These are phyloP conservation scores for Euphorbia peplus DNA, from an alignment of 345 rosid species.

Conservation along the genomic window DNA sequence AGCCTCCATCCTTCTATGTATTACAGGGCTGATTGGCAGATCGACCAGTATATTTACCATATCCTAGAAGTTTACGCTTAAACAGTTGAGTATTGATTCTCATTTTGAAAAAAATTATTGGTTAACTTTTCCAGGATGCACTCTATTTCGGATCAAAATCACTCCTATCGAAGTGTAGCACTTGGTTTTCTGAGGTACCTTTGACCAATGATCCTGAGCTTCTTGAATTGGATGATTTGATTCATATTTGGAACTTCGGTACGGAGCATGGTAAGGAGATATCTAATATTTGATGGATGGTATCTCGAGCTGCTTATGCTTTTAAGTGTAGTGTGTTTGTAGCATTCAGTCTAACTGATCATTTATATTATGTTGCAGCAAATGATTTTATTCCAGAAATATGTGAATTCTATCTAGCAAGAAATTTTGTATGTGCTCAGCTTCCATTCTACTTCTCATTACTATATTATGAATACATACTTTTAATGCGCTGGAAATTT, in stretches of 20 bases:
- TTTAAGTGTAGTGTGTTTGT: conserved; percentile 15
- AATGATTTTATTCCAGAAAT: conserved; percentile 49
- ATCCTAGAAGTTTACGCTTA: not conserved
- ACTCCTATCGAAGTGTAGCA: conserved; percentile 48
- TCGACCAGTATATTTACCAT: not conserved
- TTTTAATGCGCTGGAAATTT: conserved; percentile 3
- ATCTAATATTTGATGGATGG: conserved; percentile 11
- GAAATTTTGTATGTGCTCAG: conserved; percentile 59
- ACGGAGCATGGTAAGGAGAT: conserved; percentile 50
- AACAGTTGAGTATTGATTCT: not conserved
- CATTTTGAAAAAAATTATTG: not conserved
- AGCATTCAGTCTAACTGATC: conserved; percentile 26
- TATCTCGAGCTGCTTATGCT: conserved; percentile 1
- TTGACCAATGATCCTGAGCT: conserved; percentile 31
- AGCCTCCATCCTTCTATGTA: not conserved
- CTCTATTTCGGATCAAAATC: conserved; percentile 63
- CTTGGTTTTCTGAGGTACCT: conserved; percentile 38
- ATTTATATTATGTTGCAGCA: conserved; percentile 50
- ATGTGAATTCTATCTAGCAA: conserved; percentile 64
- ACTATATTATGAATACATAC: conserved; percentile 4
- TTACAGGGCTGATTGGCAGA: not conserved
- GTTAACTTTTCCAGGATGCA: conserved; percentile 41
- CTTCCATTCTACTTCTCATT: conserved; percentile 24
- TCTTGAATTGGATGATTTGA: conserved; percentile 47
- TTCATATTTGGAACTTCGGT: conserved; percentile 63